Evolutionary conservation across 805 yeast species (phyloP).

Genomic region (Kregervanrija pseudodelftensis): DNA sequence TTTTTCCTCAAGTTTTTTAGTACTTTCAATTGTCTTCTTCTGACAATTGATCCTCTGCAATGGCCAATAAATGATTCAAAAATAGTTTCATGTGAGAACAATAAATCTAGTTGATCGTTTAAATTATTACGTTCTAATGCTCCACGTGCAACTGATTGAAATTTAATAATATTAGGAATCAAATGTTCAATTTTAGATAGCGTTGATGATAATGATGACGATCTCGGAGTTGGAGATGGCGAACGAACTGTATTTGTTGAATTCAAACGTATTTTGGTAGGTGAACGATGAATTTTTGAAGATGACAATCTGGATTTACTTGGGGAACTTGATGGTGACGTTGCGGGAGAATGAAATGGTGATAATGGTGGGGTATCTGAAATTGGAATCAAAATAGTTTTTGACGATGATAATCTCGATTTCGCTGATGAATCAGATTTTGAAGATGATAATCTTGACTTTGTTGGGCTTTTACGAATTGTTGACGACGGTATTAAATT

Average conservation of each 20-base stretch:
- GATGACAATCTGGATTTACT: no score
- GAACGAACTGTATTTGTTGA: background rate
- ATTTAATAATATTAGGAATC: conserved; percentile 30
- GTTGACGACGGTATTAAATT: background rate
- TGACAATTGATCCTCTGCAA: conserved; percentile 35
- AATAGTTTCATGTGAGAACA: conserved; percentile 31
- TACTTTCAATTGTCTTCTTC: conserved; percentile 22
- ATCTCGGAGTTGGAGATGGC: no score
- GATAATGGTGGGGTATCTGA: no score
- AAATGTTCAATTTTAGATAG: conserved; percentile 17
- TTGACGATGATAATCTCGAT: conserved; percentile 1
- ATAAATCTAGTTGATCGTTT: conserved; percentile 34
- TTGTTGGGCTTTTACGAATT: background rate
- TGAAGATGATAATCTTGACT: conserved; percentile 1
- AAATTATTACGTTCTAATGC: conserved; percentile 46
- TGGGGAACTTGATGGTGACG: no score
- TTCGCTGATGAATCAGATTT: background rate
- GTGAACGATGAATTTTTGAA: conserved; percentile 12
- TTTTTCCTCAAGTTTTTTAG: conserved; percentile 14
- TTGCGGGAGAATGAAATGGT: no score
- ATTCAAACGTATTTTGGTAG: conserved; percentile 9
- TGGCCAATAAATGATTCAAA: conserved; percentile 36
- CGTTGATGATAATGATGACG: background rate
- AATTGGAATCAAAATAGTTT: background rate
- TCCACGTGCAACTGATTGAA: conserved; percentile 69